These are phyloP conservation scores for Bryoglossum gracile DNA, from an alignment of 495 filamentous ascomycete genomes.

Conservation along the genomic window DNA sequence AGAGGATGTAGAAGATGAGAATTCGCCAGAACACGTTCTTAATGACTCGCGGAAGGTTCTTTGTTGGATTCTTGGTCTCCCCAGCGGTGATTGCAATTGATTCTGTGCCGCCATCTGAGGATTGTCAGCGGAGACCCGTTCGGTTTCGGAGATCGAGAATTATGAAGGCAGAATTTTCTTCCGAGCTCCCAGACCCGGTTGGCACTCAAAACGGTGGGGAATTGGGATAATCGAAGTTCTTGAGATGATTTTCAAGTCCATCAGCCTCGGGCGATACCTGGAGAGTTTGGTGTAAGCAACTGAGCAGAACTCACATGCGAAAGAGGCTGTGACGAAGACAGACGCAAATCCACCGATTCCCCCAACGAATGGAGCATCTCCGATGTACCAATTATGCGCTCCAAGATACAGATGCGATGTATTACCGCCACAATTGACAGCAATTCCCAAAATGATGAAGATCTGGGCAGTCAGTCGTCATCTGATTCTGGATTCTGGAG, in stretches of 20 bases:
- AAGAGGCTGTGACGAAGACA: conserved; percentile 35
- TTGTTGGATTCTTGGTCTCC: conserved; percentile 68
- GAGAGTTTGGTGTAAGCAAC: conserved; percentile 16
- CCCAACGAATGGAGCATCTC: conserved; percentile 48
- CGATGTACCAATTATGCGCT: conserved; percentile 43
- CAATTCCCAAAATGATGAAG: conserved; percentile 49
- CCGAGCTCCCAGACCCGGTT: too few relatives aligned
- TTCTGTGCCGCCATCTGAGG: conserved; percentile 48
- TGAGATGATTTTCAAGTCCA: too few relatives aligned
- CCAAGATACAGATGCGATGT: conserved; percentile 40
- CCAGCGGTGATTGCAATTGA: conserved; percentile 51
- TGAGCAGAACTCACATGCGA: conserved; percentile 34
- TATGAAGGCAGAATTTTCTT: too few relatives aligned
- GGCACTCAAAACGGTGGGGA: too few relatives aligned
- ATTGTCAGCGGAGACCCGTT: too few relatives aligned
- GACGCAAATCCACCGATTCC: conserved; percentile 61
- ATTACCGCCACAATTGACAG: conserved; percentile 44
- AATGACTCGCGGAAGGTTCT: conserved; percentile 70
- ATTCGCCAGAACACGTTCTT: conserved; percentile 55
- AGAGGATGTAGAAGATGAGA: conserved; percentile 72
- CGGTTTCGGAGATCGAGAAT: too few relatives aligned
- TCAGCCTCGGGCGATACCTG: too few relatives aligned
- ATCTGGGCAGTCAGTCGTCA: conserved; percentile 29
- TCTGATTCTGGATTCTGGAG: not conserved
- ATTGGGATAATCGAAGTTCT: too few relatives aligned